Evolutionary conservation across 2,329 filamentous ascomycete species (phyloP).

Genomic region (Aspergillus sp.): DNA sequence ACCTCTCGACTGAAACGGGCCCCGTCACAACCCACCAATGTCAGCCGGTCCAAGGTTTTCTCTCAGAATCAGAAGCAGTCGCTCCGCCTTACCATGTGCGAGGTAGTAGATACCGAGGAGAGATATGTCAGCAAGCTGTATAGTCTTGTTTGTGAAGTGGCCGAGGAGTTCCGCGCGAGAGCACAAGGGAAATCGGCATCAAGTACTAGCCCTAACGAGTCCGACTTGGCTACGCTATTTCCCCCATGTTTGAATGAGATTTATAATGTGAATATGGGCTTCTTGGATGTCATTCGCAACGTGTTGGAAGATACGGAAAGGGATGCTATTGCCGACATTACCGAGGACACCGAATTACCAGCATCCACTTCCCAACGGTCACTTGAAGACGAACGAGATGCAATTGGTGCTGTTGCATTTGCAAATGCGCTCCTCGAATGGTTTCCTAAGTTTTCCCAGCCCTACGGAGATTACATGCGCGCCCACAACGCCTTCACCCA

Average conservation of each 20-base stretch:
- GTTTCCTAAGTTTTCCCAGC: constrained; percentile 89
- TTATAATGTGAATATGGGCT: constrained; percentile 75
- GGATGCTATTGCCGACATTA: constrained; percentile 74
- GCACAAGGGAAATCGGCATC: constrained; percentile 58
- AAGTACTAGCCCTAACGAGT: constrained; percentile 69
- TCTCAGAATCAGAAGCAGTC: constrained; percentile 78
- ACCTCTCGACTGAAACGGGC: constrained; percentile 81
- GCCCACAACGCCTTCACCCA: constrained; percentile 85
- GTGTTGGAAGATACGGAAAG: constrained; percentile 83
- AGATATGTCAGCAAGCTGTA: constrained; percentile 87
- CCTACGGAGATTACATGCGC: constrained; percentile 90
- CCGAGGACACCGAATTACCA: constrained; percentile 54
- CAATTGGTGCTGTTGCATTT: constrained; percentile 74
- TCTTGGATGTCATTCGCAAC: constrained; percentile 72
- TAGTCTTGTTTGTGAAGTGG: constrained; percentile 77
- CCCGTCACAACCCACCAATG: constrained; percentile 78
- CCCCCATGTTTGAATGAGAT: constrained; percentile 79
- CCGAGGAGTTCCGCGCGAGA: constrained; percentile 73
- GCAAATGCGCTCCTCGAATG: constrained; percentile 81
- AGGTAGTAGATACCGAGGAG: constrained; percentile 90
- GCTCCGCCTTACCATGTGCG: constrained; percentile 81
- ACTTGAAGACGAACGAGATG: constrained; percentile 57
- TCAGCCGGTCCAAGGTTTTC: constrained; percentile 77
- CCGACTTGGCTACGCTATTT: constrained; percentile 75
- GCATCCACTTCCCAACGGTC: constrained; percentile 46